Evolutionary conservation across 1,284 basidiomycete species (phyloP), one percentile per base, ranked within the genome.

Genomic region (Heterobasidion irregulare): DNA sequence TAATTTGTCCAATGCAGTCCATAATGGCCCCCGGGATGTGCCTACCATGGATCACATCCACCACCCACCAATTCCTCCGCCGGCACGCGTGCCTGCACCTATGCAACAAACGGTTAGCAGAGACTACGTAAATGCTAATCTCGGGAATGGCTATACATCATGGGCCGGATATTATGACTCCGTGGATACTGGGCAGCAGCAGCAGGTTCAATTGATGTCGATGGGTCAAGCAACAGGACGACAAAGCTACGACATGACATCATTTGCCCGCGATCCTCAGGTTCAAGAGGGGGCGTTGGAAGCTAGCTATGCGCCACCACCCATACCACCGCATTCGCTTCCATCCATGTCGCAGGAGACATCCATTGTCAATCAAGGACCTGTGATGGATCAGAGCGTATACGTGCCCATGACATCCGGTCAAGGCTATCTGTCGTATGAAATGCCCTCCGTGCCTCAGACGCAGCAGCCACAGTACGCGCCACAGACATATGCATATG

Each of bases 131-230:
- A 15, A 1, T 18, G 19, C 6, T 19, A 16, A 47, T 13, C 19
- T 18, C 18, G 32, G 10, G 16, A 13, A 19, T 19, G 57, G 34
- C 55, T 62, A 8, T 56, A 59, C n/a, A 51, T 59, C 51, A 46
- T 51, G 38, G 58, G 59, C 26, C 18, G 52, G 19, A 32, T 53
- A 19, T 36, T 56, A 41, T n/a, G 38, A 41, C 38, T 12, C 38
- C n/a, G 38, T 41, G 12, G 38, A n/a, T 10, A n/a, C 12, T n/a
- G 38, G 38, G 38, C 38, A 41, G 38, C 38, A 41, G 10, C 38
- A 41, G 38, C 38, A 41, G 10, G 38, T n/a, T 10, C 38, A 41
- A 41, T 12, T 4, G 10, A 12, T 41, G 38, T n/a, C 38, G 12
- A 12, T 41, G 12, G 38, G 38, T 10, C 38, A 41, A n/a, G 38